Conservation (phyloP, 306 rosid genomes). For the Casuarina equisetifolia region DNA sequence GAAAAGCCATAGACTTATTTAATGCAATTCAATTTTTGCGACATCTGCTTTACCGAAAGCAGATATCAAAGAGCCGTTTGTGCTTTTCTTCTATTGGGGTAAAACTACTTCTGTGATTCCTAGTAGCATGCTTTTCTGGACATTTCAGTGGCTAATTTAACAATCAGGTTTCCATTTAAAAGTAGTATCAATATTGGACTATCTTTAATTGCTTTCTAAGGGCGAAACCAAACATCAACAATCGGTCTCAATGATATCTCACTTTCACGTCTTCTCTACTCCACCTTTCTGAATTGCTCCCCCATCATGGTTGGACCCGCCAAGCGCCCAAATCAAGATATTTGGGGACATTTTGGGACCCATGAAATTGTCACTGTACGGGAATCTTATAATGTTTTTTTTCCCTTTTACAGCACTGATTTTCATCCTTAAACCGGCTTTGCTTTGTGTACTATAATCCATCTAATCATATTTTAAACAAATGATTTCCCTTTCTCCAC, state of each 20-base stretch:
- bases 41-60: not conserved
- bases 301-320: too few species aligned
- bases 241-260: not conserved
- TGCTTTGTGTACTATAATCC: conserved; percentile 22
- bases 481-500: conserved; percentile 13
- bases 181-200: too few species aligned
- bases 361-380: conserved; percentile 23
- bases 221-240: not conserved
- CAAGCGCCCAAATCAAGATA: not conserved
- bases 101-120: too few species aligned
- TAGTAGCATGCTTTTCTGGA: not conserved
- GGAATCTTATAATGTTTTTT: not conserved
- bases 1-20: not conserved
- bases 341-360: conserved; percentile 21
- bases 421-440: conserved; percentile 34
- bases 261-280: too few species aligned
- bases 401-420: conserved; percentile 22
- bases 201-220: not conserved
- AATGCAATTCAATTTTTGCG: not conserved
- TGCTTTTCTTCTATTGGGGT: too few species aligned
- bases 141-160: not conserved
- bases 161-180: not conserved
- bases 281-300: too few species aligned
- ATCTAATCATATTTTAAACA: conserved; percentile 25
- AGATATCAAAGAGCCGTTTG: too few species aligned